These are phyloP conservation scores for Coniella lustricola DNA, from an alignment of 2,329 filamentous ascomycete genomes.

Conservation along the genomic window DNA sequence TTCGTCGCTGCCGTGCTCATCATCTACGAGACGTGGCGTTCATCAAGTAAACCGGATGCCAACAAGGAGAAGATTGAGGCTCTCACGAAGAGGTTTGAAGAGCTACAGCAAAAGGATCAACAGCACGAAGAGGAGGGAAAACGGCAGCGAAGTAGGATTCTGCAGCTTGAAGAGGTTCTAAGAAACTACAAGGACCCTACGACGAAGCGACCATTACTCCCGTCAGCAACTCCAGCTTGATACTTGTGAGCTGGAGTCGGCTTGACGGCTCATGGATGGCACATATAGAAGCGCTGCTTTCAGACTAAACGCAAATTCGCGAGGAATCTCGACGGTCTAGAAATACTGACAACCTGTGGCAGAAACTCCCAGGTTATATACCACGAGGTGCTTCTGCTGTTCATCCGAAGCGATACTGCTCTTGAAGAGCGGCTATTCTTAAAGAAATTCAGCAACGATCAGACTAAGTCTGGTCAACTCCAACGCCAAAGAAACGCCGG, in stretches of 20 bases:
- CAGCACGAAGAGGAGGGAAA: slow-evolving; percentile 44
- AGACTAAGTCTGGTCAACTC: no score
- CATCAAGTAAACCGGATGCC: slow-evolving; percentile 52
- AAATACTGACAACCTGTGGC: no score
- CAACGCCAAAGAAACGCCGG: no score
- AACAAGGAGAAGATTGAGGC: slow-evolving; percentile 48
- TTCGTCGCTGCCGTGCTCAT: slow-evolving; percentile 50
- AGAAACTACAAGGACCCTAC: slow-evolving; percentile 46
- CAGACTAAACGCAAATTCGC: no score
- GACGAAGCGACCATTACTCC: slow-evolving; percentile 47
- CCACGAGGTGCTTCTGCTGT: no score
- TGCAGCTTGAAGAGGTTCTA: slow-evolving; percentile 47
- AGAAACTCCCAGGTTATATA: no score
- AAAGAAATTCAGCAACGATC: no score
- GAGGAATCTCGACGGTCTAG: no score
- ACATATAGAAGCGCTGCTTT: no score
- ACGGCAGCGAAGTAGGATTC: slow-evolving; percentile 37
- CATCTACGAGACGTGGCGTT: slow-evolving; percentile 55
- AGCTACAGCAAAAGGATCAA: slow-evolving; percentile 41
- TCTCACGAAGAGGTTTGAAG: slow-evolving; percentile 40
- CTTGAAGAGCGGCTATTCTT: no score
- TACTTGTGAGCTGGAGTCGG: no score
- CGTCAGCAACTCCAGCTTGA: slow-evolving; percentile 23
- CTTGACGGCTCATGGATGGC: neutral
- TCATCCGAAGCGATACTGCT: no score